phyloP scores from a whole-genome alignment of 371 early-diverging fungal genomes.

The Nosema bombycis region DNA sequence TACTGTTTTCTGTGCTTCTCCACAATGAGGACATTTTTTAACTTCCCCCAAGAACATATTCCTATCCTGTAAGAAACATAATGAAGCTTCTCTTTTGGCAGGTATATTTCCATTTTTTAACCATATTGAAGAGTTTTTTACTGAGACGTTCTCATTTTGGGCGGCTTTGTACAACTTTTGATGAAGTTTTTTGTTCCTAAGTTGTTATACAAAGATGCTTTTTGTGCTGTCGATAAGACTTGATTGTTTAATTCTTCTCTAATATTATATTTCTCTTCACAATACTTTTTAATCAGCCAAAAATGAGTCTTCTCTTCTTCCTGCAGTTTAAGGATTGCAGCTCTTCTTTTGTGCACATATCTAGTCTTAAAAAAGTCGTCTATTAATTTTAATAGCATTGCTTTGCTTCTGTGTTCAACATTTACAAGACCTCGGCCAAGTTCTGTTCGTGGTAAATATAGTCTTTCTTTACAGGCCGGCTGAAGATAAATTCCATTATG shows the following conservation, averaged over 20 bases:
- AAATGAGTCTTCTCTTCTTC: constrained; percentile 1
- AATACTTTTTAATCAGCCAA: not conserved
- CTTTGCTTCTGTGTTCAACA: not conserved
- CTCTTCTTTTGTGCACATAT: not conserved
- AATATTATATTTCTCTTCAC: not conserved
- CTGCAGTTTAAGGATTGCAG: not conserved
- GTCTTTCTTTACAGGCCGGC: not conserved
- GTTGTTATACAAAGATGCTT: not conserved
- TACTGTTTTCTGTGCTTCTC: not conserved
- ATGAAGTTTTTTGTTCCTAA: not conserved
- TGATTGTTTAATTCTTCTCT: not conserved
- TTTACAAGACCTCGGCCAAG: not conserved
- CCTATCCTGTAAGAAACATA: not conserved
- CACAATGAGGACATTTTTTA: constrained; percentile 1
- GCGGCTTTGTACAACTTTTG: not conserved
- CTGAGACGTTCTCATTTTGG: not conserved
- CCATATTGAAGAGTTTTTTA: not conserved
- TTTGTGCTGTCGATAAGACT: not conserved
- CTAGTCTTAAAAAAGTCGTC: not conserved
- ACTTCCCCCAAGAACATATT: not conserved
- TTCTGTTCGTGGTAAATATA: not conserved
- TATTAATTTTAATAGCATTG: not conserved
- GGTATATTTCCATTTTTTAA: not conserved
- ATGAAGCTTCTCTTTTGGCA: not conserved
- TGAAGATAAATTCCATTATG: not conserved